Evolutionary conservation across 2,329 filamentous ascomycete species (phyloP).

Genomic region (Alternaria solani): DNA sequence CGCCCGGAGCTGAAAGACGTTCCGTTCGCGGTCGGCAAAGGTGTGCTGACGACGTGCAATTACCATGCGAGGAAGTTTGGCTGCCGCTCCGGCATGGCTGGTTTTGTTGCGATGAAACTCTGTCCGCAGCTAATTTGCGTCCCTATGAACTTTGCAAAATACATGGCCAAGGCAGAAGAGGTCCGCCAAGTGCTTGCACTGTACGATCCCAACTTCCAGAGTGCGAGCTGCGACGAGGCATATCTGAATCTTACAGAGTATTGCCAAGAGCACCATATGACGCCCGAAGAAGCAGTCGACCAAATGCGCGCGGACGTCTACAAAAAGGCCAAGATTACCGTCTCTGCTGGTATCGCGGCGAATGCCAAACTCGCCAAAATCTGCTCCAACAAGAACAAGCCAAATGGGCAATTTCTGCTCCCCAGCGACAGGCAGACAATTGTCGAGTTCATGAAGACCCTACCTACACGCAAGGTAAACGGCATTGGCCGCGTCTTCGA

Average conservation of each 20-base stretch:
- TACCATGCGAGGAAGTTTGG: conserved; percentile 91
- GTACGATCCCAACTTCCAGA: conserved; percentile 93
- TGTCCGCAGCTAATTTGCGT: conserved; percentile 86
- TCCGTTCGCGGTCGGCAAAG: conserved; percentile 88
- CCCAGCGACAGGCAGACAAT: conserved; percentile 76
- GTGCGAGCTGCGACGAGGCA: conserved; percentile 93
- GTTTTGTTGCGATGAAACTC: conserved; percentile 92
- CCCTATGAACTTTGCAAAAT: conserved; percentile 88
- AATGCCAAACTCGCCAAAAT: conserved; percentile 97
- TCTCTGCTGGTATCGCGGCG: conserved; percentile 92
- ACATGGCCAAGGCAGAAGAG: conserved; percentile 87
- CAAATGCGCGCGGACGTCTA: conserved; percentile 81
- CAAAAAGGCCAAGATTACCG: conserved; percentile 79
- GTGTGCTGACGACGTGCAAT: conserved; percentile 77
- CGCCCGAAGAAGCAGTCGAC: conserved; percentile 75
- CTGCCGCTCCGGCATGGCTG: conserved; percentile 92
- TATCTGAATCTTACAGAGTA: conserved; percentile 94
- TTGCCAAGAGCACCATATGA: conserved; percentile 72
- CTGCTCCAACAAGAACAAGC: conserved; percentile 93
- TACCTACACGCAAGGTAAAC: conserved; percentile 91
- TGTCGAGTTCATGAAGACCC: conserved; percentile 82
- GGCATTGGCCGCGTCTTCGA: conserved; percentile 95
- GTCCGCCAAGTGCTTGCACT: conserved; percentile 80
- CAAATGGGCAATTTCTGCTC: conserved; percentile 87
- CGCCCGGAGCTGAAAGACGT: conserved; percentile 83